phyloP scores from a whole-genome alignment of 208 protist species.

The Trypanosoma grayi region DNA sequence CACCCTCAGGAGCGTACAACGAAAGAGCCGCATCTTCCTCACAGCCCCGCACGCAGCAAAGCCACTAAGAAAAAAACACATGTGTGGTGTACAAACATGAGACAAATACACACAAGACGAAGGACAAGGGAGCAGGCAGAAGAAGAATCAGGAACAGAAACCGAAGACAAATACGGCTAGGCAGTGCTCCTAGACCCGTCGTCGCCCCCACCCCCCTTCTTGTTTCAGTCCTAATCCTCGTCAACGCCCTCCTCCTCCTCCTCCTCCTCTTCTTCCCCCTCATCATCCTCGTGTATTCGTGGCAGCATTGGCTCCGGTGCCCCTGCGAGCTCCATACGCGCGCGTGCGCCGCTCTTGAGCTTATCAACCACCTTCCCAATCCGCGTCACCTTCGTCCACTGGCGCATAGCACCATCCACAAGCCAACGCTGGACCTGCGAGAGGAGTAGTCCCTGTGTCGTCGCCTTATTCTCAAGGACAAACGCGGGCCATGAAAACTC shows the following conservation, averaged over 20 bases:
- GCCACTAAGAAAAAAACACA: too few relatives aligned
- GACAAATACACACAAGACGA: too few relatives aligned
- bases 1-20: too few relatives aligned
- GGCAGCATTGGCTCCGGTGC: conserved; percentile 2
- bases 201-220: not conserved
- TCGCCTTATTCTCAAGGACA: conserved; percentile 36
- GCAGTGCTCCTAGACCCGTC: too few relatives aligned
- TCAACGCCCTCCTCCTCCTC: not conserved
- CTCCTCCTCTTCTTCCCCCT: not conserved
- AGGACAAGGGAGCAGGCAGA: too few relatives aligned
- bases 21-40: too few relatives aligned
- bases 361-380: conserved; percentile 57
- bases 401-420: conserved; percentile 51
- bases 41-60: too few relatives aligned
- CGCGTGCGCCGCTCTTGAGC: not conserved
- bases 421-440: conserved; percentile 43
- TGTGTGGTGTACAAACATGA: too few relatives aligned
- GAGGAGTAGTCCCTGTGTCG: conserved; percentile 45
- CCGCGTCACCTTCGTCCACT: conserved; percentile 83
- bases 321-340: conserved; percentile 1
- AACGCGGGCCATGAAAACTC: conserved; percentile 52
- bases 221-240: not conserved
- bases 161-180: too few relatives aligned
- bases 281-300: not conserved
- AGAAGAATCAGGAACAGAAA: too few relatives aligned